These are phyloP conservation scores for Verticillium albo-atrum DNA, from an alignment of 2,329 filamentous ascomycete genomes.

Conservation along the genomic window DNA sequence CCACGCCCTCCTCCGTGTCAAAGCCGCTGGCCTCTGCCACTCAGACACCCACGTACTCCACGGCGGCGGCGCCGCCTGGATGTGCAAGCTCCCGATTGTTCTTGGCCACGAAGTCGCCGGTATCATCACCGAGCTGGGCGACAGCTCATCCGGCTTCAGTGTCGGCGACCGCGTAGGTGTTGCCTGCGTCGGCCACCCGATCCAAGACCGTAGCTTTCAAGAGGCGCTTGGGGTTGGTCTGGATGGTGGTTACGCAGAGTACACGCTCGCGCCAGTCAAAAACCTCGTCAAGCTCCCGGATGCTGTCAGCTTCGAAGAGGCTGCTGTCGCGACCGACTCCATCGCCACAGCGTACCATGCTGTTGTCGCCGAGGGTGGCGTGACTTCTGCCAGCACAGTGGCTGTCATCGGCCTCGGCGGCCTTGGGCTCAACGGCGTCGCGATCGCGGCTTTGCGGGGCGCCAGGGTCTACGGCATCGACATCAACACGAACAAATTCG, in stretches of 20 bases:
- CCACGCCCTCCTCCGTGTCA: conserved; percentile 2
- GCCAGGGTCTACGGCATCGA: conserved; percentile 6
- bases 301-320: background rate
- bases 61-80: conserved; percentile 8
- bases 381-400: background rate
- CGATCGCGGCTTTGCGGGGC: conserved; percentile 1
- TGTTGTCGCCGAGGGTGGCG: conserved; percentile 7
- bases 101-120: conserved; percentile 8
- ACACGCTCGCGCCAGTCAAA: conserved; percentile 1
- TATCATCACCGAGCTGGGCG: background rate
- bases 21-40: conserved; percentile 8
- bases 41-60: conserved; percentile 9
- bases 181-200: conserved; percentile 7
- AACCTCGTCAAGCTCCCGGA: conserved; percentile 3
- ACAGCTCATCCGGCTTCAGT: background rate
- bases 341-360: conserved; percentile 7
- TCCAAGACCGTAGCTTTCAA: conserved; percentile 1
- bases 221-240: conserved; percentile 6
- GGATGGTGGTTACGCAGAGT: conserved; percentile 7
- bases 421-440: conserved; percentile 5
- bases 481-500: conserved; percentile 1
- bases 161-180: conserved; percentile 6
- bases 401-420: conserved; percentile 7
- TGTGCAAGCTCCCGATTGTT: conserved; percentile 4
- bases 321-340: conserved; percentile 6